These are phyloP conservation scores for Phyllosticta citriasiana DNA, from an alignment of 2,329 filamentous ascomycete species.

Conservation along the genomic window DNA sequence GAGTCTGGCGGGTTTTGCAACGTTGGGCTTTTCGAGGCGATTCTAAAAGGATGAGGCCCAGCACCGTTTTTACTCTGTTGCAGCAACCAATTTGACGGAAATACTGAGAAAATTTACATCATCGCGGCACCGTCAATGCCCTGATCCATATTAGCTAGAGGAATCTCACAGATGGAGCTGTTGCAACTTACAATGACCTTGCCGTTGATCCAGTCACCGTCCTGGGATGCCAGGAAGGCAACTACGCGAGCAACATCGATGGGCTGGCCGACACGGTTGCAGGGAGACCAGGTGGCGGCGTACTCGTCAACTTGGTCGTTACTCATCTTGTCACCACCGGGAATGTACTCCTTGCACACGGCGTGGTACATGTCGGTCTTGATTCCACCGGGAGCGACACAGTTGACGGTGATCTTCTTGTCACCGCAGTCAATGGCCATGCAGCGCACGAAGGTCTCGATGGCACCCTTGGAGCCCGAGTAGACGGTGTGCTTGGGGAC, in stretches of 20 bases:
- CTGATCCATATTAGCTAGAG: neutral
- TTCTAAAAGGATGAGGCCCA: neutral
- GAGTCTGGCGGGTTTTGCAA: neutral
- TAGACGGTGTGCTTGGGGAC: slow-evolving; percentile 46
- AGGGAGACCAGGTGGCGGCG: slow-evolving; percentile 53
- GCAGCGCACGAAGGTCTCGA: slow-evolving; percentile 45
- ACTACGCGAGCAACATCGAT: slow-evolving; percentile 59
- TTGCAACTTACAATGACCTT: slow-evolving; percentile 34
- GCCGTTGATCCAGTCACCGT: slow-evolving; percentile 47
- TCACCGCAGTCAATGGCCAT: slow-evolving; percentile 45
- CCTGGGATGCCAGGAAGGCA: slow-evolving; percentile 48
- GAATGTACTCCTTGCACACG: slow-evolving; percentile 55
- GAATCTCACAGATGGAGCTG: slow-evolving; percentile 16
- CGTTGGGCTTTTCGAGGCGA: neutral
- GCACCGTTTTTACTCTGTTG: neutral
- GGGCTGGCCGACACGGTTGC: slow-evolving; percentile 56
- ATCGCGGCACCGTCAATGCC: slow-evolving; percentile 29
- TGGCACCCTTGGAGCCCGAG: slow-evolving; percentile 44
- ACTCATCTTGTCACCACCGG: slow-evolving; percentile 44
- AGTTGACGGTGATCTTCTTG: slow-evolving; percentile 51
- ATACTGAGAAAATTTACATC: slow-evolving; percentile 24
- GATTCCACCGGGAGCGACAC: slow-evolving; percentile 47
- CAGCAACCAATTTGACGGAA: neutral
- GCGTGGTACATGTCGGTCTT: slow-evolving; percentile 52
- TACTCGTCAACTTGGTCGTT: slow-evolving; percentile 53